A percentile compares a stretch with the other conserved stretches of the same genome.
These are phyloP conservation scores for Hyaloscypha variabilis DNA, from an alignment of 495 filamentous ascomycete genomes.

Conservation along the genomic window DNA sequence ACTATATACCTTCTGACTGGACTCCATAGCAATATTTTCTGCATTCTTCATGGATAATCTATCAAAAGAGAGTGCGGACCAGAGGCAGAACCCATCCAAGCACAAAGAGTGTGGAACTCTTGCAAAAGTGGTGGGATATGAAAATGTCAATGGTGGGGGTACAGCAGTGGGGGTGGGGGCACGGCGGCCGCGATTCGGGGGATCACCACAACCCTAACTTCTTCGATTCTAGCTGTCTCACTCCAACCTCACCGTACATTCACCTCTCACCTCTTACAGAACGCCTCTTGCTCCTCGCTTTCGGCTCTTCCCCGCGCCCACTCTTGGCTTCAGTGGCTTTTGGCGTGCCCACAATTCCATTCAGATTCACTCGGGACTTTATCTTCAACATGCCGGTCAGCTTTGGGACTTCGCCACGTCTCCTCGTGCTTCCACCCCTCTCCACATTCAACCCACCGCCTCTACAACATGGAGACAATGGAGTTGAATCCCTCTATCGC, in stretches of 20 bases:
- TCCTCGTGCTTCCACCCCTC: neutral
- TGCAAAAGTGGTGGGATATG: neutral
- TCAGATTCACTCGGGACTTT: neutral
- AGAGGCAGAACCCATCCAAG: no score
- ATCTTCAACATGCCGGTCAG: neutral
- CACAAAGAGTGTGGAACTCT: no score
- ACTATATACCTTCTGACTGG: no score
- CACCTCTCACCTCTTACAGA: neutral
- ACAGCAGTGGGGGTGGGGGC: neutral
- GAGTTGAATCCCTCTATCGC: conserved; percentile 15
- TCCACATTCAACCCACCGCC: neutral
- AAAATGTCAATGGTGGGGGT: neutral
- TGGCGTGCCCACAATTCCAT: neutral
- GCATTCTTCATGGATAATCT: no score
- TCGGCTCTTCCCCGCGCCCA: conserved; percentile 10
- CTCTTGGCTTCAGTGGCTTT: conserved; percentile 1
- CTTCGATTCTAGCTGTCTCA: neutral
- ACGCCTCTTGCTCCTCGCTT: neutral
- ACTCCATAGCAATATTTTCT: no score
- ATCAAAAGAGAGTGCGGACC: no score
- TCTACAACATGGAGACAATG: neutral
- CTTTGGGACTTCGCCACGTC: neutral
- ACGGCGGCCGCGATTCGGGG: neutral
- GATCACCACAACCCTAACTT: neutral
- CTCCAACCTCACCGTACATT: neutral